These are phyloP conservation scores for Tricholoma terreum DNA, from an alignment of 768 basidiomycete genomes.

Conservation along the genomic window DNA sequence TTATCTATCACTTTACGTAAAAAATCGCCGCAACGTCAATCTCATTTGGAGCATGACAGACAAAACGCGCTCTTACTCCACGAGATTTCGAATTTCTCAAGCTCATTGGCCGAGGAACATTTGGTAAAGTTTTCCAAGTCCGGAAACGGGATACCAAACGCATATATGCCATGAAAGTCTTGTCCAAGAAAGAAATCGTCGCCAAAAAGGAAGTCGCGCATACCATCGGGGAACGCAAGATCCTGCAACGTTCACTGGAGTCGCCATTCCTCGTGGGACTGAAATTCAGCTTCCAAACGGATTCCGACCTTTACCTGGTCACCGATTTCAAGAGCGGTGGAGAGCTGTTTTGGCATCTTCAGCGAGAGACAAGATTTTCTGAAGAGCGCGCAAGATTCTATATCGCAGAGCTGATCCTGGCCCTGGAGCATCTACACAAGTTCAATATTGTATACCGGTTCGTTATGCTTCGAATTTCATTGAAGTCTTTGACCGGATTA, in stretches of 20 bases:
- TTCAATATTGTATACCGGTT: constrained; percentile 93
- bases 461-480: constrained; percentile 28
- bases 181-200: constrained; percentile 98
- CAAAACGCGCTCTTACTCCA: constrained; percentile 83
- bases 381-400: constrained; percentile 96
- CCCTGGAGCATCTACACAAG: constrained; percentile 96
- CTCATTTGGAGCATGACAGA: constrained; percentile 40
- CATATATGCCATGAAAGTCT: constrained; percentile 99
- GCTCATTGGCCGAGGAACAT: constrained; percentile 96
- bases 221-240: constrained; percentile 99
- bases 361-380: constrained; percentile 89
- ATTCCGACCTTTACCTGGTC: constrained; percentile 90
- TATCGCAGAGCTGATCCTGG: constrained; percentile 92
- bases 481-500: neutral
- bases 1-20: constrained; percentile 10
- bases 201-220: constrained; percentile 99
- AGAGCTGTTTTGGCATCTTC: constrained; percentile 97
- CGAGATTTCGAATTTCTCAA: constrained; percentile 98
- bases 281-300: constrained; percentile 98
- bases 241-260: constrained; percentile 88
- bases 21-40: constrained; percentile 7
- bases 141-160: constrained; percentile 97
- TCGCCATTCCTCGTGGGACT: constrained; percentile 97
- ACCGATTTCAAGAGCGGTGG: constrained; percentile 99
- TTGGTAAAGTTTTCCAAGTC: constrained; percentile 98